A percentile compares a stretch with the other conserved stretches of the same genome.
phyloP scores from a whole-genome alignment of 2,329 filamentous ascomycete species.

The Botryosphaeria dothidea region DNA sequence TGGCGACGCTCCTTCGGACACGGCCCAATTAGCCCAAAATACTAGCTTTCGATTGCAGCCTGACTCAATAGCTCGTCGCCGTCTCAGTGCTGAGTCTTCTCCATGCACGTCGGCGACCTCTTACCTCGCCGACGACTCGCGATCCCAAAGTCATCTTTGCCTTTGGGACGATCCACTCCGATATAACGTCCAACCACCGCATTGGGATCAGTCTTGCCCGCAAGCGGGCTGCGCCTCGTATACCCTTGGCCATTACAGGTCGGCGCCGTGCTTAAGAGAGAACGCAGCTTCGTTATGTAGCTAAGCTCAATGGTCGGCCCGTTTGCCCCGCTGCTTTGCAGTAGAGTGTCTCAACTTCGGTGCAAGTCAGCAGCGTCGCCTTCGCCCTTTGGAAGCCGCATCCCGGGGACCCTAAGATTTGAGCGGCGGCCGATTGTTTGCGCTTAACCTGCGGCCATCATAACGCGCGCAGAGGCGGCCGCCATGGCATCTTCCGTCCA shows the following conservation, averaged over 20 bases:
- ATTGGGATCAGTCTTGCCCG: not conserved
- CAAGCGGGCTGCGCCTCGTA: not conserved
- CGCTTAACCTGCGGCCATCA: not conserved
- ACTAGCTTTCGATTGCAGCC: not conserved
- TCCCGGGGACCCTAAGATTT: not conserved
- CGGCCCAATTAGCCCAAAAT: not conserved
- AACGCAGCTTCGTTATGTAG: not conserved
- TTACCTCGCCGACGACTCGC: not conserved
- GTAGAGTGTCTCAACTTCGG: conserved; percentile 4
- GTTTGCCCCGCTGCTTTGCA: conserved; percentile 3
- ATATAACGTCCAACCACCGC: not conserved
- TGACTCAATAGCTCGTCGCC: not conserved
- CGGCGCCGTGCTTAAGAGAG: not conserved
- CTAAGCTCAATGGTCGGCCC: conserved; percentile 3
- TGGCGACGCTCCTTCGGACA: not conserved
- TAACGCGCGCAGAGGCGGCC: not conserved
- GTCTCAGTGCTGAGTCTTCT: not conserved
- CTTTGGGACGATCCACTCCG: not conserved
- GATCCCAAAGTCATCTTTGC: not conserved
- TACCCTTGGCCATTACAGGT: not conserved
- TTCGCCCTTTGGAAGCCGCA: not conserved
- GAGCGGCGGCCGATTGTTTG: not conserved
- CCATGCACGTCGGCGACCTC: not conserved
- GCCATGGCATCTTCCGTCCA: not conserved
- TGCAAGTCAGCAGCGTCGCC: not conserved